Evolutionary conservation across 306 rosid genomes (phyloP).

Genomic region (Pterocarpus santalinus): DNA sequence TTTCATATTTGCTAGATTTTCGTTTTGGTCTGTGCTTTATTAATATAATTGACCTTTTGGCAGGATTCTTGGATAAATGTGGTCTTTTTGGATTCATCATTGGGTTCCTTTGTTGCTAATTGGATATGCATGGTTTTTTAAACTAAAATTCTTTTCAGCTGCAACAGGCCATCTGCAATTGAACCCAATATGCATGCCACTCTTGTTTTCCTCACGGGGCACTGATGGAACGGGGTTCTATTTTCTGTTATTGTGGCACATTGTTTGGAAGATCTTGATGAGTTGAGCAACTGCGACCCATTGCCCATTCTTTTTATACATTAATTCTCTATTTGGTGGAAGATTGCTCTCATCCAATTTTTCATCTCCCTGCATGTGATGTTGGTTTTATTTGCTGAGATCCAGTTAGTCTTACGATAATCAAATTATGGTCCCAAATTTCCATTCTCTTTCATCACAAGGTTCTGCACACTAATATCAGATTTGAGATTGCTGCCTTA

Average conservation of each 20-base stretch:
- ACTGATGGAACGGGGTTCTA: slow-evolving; percentile 49
- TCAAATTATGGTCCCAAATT: slow-evolving; percentile 45
- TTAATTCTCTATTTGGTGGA: slow-evolving; percentile 50
- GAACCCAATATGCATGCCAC: slow-evolving; percentile 50
- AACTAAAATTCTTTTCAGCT: slow-evolving; percentile 62
- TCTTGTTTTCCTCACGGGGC: slow-evolving; percentile 54
- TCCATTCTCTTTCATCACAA: slow-evolving; percentile 43
- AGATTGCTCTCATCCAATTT: slow-evolving; percentile 47
- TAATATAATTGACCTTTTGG: slow-evolving; percentile 89
- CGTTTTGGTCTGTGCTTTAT: slow-evolving; percentile 57
- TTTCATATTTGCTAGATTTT: slow-evolving; percentile 51
- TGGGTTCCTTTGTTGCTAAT: slow-evolving; percentile 86
- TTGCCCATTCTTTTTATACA: slow-evolving; percentile 29
- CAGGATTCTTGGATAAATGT: slow-evolving; percentile 86
- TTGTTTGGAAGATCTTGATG: slow-evolving; percentile 55
- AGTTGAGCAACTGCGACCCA: slow-evolving; percentile 55
- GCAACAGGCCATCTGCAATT: slow-evolving; percentile 51
- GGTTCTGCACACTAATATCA: slow-evolving; percentile 44
- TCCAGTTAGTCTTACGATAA: slow-evolving; percentile 46
- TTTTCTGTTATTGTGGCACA: slow-evolving; percentile 54
- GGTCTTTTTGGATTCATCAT: slow-evolving; percentile 84
- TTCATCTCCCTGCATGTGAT: slow-evolving; percentile 49
- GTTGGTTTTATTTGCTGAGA: slow-evolving; percentile 62
- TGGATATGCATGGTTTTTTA: slow-evolving; percentile 78
- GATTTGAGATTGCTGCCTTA: slow-evolving; percentile 40